Base-by-base conservation (phyloP, 2,329 filamentous ascomycete species). In the Cryphonectria radicalis region DNA sequence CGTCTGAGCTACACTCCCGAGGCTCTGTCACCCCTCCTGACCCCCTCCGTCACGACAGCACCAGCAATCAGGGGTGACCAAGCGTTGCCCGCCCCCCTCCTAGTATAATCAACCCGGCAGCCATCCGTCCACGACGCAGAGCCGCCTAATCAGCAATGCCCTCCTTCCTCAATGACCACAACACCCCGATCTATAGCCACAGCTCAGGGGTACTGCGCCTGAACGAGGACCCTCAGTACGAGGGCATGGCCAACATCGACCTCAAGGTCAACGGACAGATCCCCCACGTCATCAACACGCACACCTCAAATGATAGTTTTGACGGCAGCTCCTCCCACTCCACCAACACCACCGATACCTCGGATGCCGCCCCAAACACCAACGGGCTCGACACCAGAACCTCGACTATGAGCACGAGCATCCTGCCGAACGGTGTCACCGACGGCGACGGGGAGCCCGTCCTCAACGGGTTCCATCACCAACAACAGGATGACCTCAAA, bases 391-490 rank as follows among this genome's bases (percentile, higher is more conserved):
- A 73, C 63, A 79, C 77, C 81, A 83, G 79, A 55, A 73, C 68
- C 64, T 73, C 74, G 60, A 73, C 74, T 82, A 77, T 74, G 76
- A 75, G 86, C 81, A 87, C 90, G 82, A 88, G 84, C 79, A 86
- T 88, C 53, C 77, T 89, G 77, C 85, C 87, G 75, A 90, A 91
- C 78, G 88, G 86, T 74, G 84, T 83, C 75, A 82, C 84, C 70
- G 77, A 78, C 70, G 78, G 77, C 72, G 77, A 71, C 13, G 10
- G 50, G 57, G 64, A 63, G 63, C 60, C 37, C 17, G 32, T 40
- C 22, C 42, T 77, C 63, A 79, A 80, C 60, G 78, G 79, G 70
- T 79, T 81, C 67, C 81, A 81, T 74, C 78, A 83, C 73, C 75
- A 73, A 68, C 59, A 63, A 35, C 59, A 43, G 14, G 70, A 60